Evolutionary conservation across 2,329 filamentous ascomycete genomes (phyloP), one percentile per base, ranked within the genome.

Genomic region (Cladosporium phlei): DNA sequence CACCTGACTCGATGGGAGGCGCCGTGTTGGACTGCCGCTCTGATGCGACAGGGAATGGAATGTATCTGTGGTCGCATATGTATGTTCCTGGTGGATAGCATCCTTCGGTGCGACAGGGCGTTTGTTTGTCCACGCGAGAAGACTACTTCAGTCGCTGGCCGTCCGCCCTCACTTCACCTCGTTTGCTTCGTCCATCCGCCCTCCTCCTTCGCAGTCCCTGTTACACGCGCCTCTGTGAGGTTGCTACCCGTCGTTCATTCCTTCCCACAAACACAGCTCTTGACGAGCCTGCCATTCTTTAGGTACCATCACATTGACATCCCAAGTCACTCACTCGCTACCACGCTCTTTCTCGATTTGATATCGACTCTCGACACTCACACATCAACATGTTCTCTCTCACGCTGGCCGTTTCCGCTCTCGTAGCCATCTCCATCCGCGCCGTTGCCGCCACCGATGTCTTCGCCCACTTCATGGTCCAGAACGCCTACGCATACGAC

Each of bases 401-500:
- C 19, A 39, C 35, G 32, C 42, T 45, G 14, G 37, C 34, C 35
- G 29, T 40, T 19, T 25, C 37, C 21, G 44, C 44, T 28, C 44
- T 47, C 21, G 35, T 35, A 35, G 44, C 44, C 27, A 32, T 61
- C 50, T 47, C 55, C 16, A 32, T 61, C 25, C 57, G 49, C 34
- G 51, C 56, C 8, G 55, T 54, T 11, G 50, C 55, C n/a, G 62
- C 61, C 35, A 53, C 57, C 19, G 52, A 55, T 35, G 63, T 65
- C 46, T 58, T 65, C 38, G 63, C 64, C 27, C 63, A 66, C 50
- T 65, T 66, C 52, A 66, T 66, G 64, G 52, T 66, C 25, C 53
- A 57, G 49, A 65, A 66, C 52, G 49, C 61, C 7, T 66, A 61
- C 49, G 60, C 63, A 19, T 66, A 66, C 55, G 52, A 59, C 38